Evolutionary conservation across 305 asterid genomes (phyloP).

Genomic region (Fraxinus sp.): DNA sequence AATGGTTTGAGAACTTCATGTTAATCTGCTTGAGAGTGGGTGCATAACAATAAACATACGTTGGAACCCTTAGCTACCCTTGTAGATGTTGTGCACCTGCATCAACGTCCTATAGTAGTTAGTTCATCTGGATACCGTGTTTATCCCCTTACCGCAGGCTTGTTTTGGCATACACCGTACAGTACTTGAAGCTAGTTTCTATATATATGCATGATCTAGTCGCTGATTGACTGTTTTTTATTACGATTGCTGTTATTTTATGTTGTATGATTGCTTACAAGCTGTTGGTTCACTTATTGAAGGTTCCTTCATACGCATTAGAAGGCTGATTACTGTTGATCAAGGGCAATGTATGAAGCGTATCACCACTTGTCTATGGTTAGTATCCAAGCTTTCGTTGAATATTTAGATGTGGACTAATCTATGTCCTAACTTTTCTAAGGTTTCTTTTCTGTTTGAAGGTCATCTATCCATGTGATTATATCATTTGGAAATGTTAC

Average conservation of each 20-base stretch:
- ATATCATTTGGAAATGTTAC: not conserved
- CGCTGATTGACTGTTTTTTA: not conserved
- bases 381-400: not conserved
- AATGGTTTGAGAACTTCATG: not conserved
- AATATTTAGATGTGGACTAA: not conserved
- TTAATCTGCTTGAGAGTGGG: not conserved
- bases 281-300: conserved; percentile 27
- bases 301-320: conserved; percentile 56
- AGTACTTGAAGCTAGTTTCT: not conserved
- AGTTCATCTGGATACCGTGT: not conserved
- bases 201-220: not conserved
- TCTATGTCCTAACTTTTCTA: not conserved
- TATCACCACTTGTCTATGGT: conserved; percentile 33
- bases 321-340: conserved; percentile 45
- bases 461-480: not conserved
- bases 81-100: not conserved
- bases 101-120: not conserved
- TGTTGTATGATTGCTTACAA: not conserved
- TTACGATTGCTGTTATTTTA: conserved; percentile 1
- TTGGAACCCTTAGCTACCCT: not conserved
- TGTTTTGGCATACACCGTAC: not conserved
- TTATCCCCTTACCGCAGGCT: not conserved
- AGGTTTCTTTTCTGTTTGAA: not conserved
- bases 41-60: not conserved
- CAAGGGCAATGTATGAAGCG: conserved; percentile 15